Base-by-base conservation (phyloP, 1,284 basidiomycete species). In the Porodaedalea pini region DNA sequence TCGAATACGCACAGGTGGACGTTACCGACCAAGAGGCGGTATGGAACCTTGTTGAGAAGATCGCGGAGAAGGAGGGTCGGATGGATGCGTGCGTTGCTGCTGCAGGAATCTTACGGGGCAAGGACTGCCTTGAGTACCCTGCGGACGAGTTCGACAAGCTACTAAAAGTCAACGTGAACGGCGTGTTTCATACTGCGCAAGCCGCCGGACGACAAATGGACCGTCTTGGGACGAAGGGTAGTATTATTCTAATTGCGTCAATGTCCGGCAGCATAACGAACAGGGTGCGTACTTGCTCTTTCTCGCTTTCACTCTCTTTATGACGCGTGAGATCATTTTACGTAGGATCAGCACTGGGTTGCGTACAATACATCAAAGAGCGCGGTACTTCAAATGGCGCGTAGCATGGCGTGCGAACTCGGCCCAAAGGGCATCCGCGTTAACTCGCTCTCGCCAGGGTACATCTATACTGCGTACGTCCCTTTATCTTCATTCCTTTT, bases 391-490 rank as follows among this genome's bases (percentile, higher is more conserved):
- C 91, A 93, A 71, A 89, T 92, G 83, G 84, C 76, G 19, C 80
- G 89, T 61, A 92, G 87, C 72, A 82, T 93, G 79, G 90, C 91
- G 2, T 88, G 88, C 68, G 92, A 94, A 69, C 81, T 91, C 56
- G 88, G 88, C 4, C 75, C 70, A 21, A 76, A 83, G 66, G 73
- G 78, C 3, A 92, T 94, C 60, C 76, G 88, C 4, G 86, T 91
- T 56, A 90, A 90, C 68, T 76, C 83, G 17, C 74, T 90, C 53
- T 88, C 85, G 7, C 87, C 87, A 0, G 88, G 88, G 2, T 78
- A 90, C 68, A 90, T 90, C 43, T 84, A 86, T 63, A 90, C 88
- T 2, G 75, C 75, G 86, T 88, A 61, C 45, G 82, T 27, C 25
- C 45, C 11, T 23, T 27, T 74, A 17, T 19, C 31, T 25, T 19